phyloP scores from a whole-genome alignment of 2,329 filamentous ascomycete species.

The Claviceps pazoutovae region DNA sequence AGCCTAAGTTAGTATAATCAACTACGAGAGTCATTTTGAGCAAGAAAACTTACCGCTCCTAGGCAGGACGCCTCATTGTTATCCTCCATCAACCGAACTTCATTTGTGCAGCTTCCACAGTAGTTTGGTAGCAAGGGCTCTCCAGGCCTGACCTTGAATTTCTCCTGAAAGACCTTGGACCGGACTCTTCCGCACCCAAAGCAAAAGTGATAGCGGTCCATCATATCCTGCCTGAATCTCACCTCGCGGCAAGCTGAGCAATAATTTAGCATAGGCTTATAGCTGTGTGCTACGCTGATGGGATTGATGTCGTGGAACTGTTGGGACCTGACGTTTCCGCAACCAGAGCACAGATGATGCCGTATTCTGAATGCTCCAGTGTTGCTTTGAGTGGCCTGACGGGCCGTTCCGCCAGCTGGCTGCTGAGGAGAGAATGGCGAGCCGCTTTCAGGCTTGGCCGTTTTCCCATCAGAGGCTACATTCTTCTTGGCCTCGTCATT shows the following conservation, averaged over 20 bases:
- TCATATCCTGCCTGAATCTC: slow-evolving; percentile 11
- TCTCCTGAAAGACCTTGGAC: slow-evolving; percentile 13
- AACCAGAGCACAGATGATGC: slow-evolving; percentile 23
- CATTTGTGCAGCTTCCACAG: slow-evolving; percentile 15
- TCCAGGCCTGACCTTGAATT: slow-evolving; percentile 10
- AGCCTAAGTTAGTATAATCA: neutral
- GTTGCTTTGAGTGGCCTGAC: slow-evolving; percentile 3
- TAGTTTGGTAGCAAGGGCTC: slow-evolving; percentile 19
- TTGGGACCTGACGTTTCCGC: slow-evolving; percentile 21
- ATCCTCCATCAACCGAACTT: slow-evolving; percentile 12
- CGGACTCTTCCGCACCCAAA: slow-evolving; percentile 16
- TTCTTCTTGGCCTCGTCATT: slow-evolving; percentile 1
- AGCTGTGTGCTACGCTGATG: slow-evolving; percentile 6
- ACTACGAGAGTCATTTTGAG: no score
- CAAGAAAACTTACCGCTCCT: slow-evolving; percentile 11
- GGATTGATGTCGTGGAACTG: slow-evolving; percentile 23
- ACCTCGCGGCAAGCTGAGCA: slow-evolving; percentile 21
- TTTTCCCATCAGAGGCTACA: neutral
- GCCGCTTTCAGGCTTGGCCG: neutral
- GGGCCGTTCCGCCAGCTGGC: neutral
- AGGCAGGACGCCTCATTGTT: slow-evolving; percentile 14
- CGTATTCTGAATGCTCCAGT: slow-evolving; percentile 10
- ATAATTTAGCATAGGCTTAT: slow-evolving; percentile 18
- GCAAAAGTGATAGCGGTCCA: slow-evolving; percentile 25
- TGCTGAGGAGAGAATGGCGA: neutral